Percentiles rank a stretch among this genome's conserved stretches.
Evolutionary conservation across 2,329 filamentous ascomycete species (phyloP).

Genomic region (Trichoderma pleuroti): DNA sequence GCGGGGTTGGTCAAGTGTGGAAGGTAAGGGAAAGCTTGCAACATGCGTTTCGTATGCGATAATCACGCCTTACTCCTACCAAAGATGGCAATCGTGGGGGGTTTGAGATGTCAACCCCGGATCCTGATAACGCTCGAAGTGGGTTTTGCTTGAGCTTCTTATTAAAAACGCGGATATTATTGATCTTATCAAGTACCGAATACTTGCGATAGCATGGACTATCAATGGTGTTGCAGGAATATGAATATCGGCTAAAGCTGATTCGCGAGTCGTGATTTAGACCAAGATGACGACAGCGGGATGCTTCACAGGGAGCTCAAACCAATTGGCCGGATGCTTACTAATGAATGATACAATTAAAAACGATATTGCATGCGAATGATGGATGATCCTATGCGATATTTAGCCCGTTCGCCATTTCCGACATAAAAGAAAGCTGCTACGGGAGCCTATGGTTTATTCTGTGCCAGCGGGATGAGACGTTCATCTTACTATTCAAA

Average conservation of each 20-base stretch:
- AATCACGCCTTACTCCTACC: background rate
- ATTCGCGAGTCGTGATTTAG: conserved; percentile 14
- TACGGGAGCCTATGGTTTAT: background rate
- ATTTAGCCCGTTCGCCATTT: background rate
- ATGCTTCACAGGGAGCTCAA: background rate
- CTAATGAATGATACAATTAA: background rate
- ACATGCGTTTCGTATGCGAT: background rate
- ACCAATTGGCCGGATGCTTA: background rate
- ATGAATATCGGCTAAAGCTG: background rate
- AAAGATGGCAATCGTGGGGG: conserved; percentile 1
- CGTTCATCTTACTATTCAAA: background rate
- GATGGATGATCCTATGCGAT: background rate
- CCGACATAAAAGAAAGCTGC: background rate
- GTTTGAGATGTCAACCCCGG: background rate
- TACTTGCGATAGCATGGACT: background rate
- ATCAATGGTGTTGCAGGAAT: background rate
- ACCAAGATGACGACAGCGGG: conserved; percentile 13
- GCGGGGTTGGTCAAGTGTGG: background rate
- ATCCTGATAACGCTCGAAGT: background rate
- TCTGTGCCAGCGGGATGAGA: background rate
- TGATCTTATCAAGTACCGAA: background rate
- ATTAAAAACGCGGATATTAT: background rate
- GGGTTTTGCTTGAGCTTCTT: background rate
- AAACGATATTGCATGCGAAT: background rate
- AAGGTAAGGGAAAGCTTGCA: background rate